Evolutionary conservation across 176 grass and related monocot species (phyloP).

Genomic region (Ensete glaucum): DNA sequence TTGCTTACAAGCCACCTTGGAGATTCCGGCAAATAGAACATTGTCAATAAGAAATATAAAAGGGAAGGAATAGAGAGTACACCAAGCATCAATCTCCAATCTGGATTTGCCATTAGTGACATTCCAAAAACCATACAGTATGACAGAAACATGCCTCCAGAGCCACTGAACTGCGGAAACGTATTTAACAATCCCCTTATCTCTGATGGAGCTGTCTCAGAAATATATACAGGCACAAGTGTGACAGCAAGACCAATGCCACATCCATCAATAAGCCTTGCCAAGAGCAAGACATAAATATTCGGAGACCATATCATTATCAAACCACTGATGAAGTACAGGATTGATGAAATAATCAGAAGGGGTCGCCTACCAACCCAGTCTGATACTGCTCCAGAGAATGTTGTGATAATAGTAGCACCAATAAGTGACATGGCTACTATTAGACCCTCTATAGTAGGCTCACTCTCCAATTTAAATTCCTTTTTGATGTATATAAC

Average conservation of each 20-base stretch:
- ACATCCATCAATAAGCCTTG: constrained; percentile 69
- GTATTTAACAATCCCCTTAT: constrained; percentile 74
- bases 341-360: constrained; percentile 57
- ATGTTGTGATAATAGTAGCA: constrained; percentile 73
- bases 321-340: constrained; percentile 62
- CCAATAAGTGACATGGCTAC: constrained; percentile 86
- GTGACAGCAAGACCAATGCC: constrained; percentile 74
- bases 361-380: constrained; percentile 62
- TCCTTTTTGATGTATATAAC: constrained; percentile 87
- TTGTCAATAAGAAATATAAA: constrained; percentile 53
- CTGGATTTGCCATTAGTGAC: constrained; percentile 56
- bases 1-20: constrained; percentile 94
- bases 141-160: constrained; percentile 76
- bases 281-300: constrained; percentile 63
- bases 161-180: constrained; percentile 74
- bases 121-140: constrained; percentile 89
- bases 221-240: constrained; percentile 78
- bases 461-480: constrained; percentile 53
- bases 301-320: constrained; percentile 84
- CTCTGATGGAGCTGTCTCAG: constrained; percentile 72
- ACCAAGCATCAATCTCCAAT: constrained; percentile 87
- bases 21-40: constrained; percentile 74
- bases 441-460: constrained; percentile 69
- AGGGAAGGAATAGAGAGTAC: constrained; percentile 68
- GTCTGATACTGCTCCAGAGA: constrained; percentile 68